Evolutionary conservation across 2,329 filamentous ascomycete genomes (phyloP).

Genomic region (Talaromyces albobiverticillius): DNA sequence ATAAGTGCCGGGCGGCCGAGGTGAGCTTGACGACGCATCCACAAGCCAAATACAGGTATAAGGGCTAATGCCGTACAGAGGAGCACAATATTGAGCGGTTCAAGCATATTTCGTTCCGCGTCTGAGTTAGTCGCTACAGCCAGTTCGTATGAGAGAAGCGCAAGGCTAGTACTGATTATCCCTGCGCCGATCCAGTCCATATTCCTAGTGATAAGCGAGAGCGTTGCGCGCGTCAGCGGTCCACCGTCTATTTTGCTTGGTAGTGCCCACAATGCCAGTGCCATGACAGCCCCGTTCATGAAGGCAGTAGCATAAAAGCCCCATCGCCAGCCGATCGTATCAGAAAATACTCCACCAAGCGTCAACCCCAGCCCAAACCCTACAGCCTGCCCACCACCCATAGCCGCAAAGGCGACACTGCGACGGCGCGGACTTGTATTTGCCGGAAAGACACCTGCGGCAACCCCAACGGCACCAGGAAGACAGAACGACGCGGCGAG

Average conservation of each 20-base stretch:
- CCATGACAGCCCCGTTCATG: not conserved
- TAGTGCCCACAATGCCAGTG: not conserved
- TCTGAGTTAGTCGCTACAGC: slow-evolving; percentile 11
- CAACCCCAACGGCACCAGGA: slow-evolving; percentile 46
- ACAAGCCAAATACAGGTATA: slow-evolving; percentile 17
- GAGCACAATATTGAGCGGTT: slow-evolving; percentile 22
- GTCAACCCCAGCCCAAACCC: slow-evolving; percentile 50
- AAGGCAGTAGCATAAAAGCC: slow-evolving; percentile 32
- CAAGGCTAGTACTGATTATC: slow-evolving; percentile 43
- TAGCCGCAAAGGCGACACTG: slow-evolving; percentile 50
- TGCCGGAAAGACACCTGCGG: slow-evolving; percentile 44
- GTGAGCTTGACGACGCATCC: slow-evolving; percentile 22
- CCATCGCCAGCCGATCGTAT: slow-evolving; percentile 47
- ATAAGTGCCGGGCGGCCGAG: slow-evolving; percentile 25
- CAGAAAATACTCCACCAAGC: slow-evolving; percentile 48
- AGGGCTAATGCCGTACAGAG: slow-evolving; percentile 26
- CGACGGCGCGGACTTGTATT: slow-evolving; percentile 34
- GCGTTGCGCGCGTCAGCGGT: too few relatives aligned
- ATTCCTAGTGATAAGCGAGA: not conserved
- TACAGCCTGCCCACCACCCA: slow-evolving; percentile 49
- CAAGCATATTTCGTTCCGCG: too few relatives aligned
- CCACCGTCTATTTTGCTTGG: not conserved
- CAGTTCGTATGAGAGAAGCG: slow-evolving; percentile 47
- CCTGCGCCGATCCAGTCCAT: slow-evolving; percentile 51
- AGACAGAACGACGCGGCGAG: slow-evolving; percentile 45